Percentiles rank a stretch among this genome's conserved stretches.
phyloP scores from a whole-genome alignment of 495 filamentous ascomycete genomes.

The Daldinia decipiens region DNA sequence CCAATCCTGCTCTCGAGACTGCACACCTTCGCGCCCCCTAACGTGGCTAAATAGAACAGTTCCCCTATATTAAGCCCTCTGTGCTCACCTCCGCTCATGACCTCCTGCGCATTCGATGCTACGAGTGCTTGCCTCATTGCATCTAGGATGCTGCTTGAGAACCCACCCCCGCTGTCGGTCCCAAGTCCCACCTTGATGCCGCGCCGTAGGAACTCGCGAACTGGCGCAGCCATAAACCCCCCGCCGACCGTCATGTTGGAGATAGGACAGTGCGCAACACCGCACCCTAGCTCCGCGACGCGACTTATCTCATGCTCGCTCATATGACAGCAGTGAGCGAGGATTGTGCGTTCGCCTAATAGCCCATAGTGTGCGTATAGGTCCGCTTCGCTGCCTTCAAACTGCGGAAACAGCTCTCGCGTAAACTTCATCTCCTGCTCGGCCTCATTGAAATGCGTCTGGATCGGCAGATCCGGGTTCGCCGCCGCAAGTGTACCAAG shows the following conservation, averaged over 20 bases:
- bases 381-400: constrained; percentile 60
- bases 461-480: constrained; percentile 66
- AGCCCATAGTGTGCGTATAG: constrained; percentile 65
- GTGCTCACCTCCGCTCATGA: constrained; percentile 58
- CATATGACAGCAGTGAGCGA: constrained; percentile 72
- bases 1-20: constrained; percentile 66
- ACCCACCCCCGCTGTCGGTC: constrained; percentile 74
- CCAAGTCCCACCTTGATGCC: constrained; percentile 74
- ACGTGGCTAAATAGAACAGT: constrained; percentile 69
- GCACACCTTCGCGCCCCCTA: constrained; percentile 70
- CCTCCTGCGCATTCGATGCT: constrained; percentile 66
- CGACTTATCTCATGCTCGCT: constrained; percentile 62
- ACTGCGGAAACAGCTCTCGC: constrained; percentile 62
- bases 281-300: constrained; percentile 60
- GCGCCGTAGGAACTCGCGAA: constrained; percentile 64
- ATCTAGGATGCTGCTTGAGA: constrained; percentile 67
- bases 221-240: constrained; percentile 68
- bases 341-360: constrained; percentile 64
- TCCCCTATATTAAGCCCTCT: constrained; percentile 62
- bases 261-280: constrained; percentile 71
- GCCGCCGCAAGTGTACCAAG: constrained; percentile 62
- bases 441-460: constrained; percentile 74
- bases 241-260: constrained; percentile 71
- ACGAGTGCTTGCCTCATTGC: constrained; percentile 69
- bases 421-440: constrained; percentile 65